phyloP scores from a whole-genome alignment of 1,284 basidiomycete genomes.

The Trichosporon ovoides region DNA sequence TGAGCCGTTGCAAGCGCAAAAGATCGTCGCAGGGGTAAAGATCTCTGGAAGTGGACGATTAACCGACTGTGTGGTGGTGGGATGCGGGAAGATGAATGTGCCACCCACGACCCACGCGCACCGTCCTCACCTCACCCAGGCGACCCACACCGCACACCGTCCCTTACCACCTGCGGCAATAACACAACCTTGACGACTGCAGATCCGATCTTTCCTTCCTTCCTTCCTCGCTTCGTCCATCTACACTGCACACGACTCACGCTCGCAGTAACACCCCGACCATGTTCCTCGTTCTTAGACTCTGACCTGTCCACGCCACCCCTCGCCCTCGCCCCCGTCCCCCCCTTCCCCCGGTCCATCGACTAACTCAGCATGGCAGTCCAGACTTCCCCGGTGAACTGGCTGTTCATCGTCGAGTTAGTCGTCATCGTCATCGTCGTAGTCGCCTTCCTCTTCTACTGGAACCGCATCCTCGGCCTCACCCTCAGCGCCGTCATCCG shows the following conservation, averaged over 20 bases:
- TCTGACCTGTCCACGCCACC: not conserved
- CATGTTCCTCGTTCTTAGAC: not conserved
- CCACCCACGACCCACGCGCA: not conserved
- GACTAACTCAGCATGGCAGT: not conserved
- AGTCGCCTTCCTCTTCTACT: constrained; percentile 75
- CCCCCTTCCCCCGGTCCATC: not conserved
- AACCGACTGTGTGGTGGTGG: too few species aligned
- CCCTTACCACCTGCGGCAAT: not conserved
- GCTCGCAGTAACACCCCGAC: too few species aligned
- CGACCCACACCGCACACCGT: not conserved
- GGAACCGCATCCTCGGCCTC: constrained; percentile 73
- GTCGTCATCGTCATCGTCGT: constrained; percentile 65
- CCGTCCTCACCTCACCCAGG: too few species aligned
- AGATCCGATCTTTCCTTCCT: too few species aligned
- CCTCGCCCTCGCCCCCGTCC: too few species aligned
- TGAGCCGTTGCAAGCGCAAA: not conserved
- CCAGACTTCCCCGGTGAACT: constrained; percentile 31
- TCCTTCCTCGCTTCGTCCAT: too few species aligned
- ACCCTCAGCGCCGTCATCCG: constrained; percentile 52
- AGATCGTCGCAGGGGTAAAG: too few species aligned
- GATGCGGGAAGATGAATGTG: too few species aligned
- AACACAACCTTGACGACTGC: too few species aligned
- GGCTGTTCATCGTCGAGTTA: constrained; percentile 63
- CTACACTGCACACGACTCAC: too few species aligned
- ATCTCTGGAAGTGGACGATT: too few species aligned